Percentiles rank a stretch among this genome's conserved stretches.
Evolutionary conservation across 2,329 filamentous ascomycete species (phyloP).

Genomic region (Apiospora hydei): DNA sequence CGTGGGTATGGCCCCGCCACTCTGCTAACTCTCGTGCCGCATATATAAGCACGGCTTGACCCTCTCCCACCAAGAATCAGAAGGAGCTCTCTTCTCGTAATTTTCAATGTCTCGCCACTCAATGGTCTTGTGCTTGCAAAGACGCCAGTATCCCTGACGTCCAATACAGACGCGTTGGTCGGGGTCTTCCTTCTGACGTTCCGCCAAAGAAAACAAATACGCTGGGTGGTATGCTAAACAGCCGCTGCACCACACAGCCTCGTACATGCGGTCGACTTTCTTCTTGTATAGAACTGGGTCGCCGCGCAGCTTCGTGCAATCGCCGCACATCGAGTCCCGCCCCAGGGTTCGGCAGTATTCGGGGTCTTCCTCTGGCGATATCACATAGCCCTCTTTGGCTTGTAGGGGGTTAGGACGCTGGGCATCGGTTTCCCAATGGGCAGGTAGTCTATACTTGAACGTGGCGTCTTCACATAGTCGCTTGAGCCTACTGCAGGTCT

Average conservation of each 20-base stretch:
- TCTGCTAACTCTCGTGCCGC: too few relatives aligned
- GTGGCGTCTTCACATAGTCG: not conserved
- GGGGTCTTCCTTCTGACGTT: not conserved
- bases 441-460: not conserved
- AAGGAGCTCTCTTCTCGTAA: too few relatives aligned
- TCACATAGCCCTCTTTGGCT: too few relatives aligned
- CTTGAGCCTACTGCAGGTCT: not conserved
- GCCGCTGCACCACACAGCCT: slow-evolving; percentile 14
- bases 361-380: too few relatives aligned
- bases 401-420: not conserved
- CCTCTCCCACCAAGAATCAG: too few relatives aligned
- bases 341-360: not conserved
- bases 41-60: too few relatives aligned
- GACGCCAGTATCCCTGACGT: not conserved
- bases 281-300: not conserved
- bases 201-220: not conserved
- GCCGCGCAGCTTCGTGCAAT: not conserved
- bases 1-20: too few relatives aligned
- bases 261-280: not conserved
- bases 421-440: too few relatives aligned
- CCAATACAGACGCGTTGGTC: not conserved
- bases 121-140: slow-evolving; percentile 3
- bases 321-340: not conserved
- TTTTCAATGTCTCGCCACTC: not conserved
- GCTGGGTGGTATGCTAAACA: not conserved